phyloP scores from a whole-genome alignment of 352 stramenopile genomes.

The Globisporangium cystogenes region DNA sequence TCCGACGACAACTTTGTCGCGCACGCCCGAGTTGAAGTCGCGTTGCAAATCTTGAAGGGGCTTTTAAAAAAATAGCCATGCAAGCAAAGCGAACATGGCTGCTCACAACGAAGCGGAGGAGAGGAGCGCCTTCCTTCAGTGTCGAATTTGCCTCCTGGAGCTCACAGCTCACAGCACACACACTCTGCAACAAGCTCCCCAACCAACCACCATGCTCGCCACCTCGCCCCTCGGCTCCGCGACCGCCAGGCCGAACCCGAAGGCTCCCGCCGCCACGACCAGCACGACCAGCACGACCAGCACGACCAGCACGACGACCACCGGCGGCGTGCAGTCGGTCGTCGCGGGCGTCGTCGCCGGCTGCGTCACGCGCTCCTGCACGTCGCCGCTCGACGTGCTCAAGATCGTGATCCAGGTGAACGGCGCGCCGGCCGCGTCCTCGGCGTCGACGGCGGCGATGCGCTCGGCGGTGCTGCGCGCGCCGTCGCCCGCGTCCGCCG shows the following conservation, averaged over 20 bases:
- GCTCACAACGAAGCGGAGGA: too few relatives aligned
- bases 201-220: background rate
- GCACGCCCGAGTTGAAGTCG: background rate
- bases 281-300: background rate
- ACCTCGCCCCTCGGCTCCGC: background rate
- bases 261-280: too few relatives aligned
- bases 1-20: background rate
- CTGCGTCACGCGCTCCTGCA: constrained; percentile 78
- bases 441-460: background rate
- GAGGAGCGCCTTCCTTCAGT: too few relatives aligned
- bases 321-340: constrained; percentile 47
- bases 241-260: too few relatives aligned
- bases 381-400: constrained; percentile 75
- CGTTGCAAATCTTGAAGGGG: too few relatives aligned
- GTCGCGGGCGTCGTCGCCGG: constrained; percentile 69
- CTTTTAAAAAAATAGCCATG: too few relatives aligned
- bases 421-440: constrained; percentile 16
- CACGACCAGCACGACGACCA: background rate
- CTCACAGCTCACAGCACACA: too few relatives aligned
- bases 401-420: constrained; percentile 85
- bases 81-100: background rate
- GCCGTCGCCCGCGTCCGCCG: constrained; percentile 1
- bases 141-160: constrained; percentile 8
- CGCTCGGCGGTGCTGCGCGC: constrained; percentile 2
- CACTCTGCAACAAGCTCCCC: too few relatives aligned